Evolutionary conservation across 1,139 yeast species (phyloP).

Genomic region (Candida gigantensis): DNA sequence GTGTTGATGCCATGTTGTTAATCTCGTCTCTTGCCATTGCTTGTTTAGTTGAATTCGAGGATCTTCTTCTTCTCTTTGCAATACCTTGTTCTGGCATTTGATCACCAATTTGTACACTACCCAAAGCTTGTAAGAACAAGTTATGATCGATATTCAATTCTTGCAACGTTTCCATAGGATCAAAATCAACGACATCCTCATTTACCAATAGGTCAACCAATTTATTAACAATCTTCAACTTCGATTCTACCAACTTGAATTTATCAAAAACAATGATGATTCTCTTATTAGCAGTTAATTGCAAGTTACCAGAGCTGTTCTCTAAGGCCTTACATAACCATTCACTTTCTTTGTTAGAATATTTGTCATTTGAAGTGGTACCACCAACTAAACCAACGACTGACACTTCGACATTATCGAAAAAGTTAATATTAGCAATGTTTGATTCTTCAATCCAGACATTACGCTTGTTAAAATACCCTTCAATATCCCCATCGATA

Average conservation of each 20-base stretch:
- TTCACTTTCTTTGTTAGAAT: constrained; percentile 50
- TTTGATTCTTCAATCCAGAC: constrained; percentile 47
- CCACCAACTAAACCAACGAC: constrained; percentile 58
- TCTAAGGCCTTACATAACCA: constrained; percentile 60
- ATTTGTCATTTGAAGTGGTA: constrained; percentile 46
- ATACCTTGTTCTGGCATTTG: constrained; percentile 50
- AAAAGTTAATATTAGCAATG: constrained; percentile 47
- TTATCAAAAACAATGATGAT: constrained; percentile 54
- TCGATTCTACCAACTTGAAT: constrained; percentile 55
- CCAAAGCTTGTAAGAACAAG: constrained; percentile 50
- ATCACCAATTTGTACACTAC: constrained; percentile 48
- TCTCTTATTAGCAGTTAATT: constrained; percentile 56
- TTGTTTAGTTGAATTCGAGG: constrained; percentile 72
- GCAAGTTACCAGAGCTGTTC: constrained; percentile 41
- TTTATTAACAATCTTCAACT: constrained; percentile 56
- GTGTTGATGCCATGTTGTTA: constrained; percentile 72
- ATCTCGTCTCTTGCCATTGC: constrained; percentile 74
- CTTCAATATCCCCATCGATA: constrained; percentile 29
- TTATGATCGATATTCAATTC: constrained; percentile 46
- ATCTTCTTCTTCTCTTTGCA: constrained; percentile 76
- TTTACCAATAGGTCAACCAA: constrained; percentile 57
- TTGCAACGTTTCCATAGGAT: constrained; percentile 55
- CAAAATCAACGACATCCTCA: constrained; percentile 44
- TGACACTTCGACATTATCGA: constrained; percentile 54
- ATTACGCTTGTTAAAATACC: constrained; percentile 38